These are phyloP conservation scores for Cicer yamashitae DNA, from an alignment of 306 rosid genomes.

Conservation along the genomic window DNA sequence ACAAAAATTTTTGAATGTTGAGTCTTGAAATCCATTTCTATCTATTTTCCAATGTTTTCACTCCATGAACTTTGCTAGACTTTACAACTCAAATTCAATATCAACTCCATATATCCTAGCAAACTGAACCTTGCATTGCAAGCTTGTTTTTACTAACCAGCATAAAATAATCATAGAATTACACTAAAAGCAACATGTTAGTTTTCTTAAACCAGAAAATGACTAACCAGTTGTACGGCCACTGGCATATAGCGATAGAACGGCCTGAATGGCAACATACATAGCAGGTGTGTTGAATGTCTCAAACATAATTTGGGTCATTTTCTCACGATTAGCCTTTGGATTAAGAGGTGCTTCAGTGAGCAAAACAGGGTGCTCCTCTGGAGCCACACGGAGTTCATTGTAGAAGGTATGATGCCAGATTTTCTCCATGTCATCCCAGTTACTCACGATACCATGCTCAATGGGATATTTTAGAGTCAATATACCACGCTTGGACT, in stretches of 20 bases:
- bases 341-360: conserved; percentile 96
- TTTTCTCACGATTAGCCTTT: conserved; percentile 94
- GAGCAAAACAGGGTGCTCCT: conserved; percentile 92
- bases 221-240: conserved; percentile 93
- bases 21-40: neutral
- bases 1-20: neutral
- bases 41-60: neutral
- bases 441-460: conserved; percentile 88
- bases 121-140: conserved; percentile 1
- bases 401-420: conserved; percentile 96
- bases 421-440: conserved; percentile 97
- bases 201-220: conserved; percentile 14
- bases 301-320: conserved; percentile 96
- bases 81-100: no score
- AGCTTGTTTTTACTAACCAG: neutral
- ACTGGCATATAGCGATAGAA: conserved; percentile 85
- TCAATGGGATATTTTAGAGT: conserved; percentile 88
- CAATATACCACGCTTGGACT: conserved; percentile 86
- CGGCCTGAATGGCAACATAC: conserved; percentile 93
- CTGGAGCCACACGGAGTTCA: conserved; percentile 92
- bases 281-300: conserved; percentile 92
- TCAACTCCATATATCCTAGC: no score
- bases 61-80: no score
- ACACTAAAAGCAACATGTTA: neutral
- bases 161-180: neutral